Base-by-base conservation (phyloP, 1,284 basidiomycete species). In the Heliocybe sulcata region DNA sequence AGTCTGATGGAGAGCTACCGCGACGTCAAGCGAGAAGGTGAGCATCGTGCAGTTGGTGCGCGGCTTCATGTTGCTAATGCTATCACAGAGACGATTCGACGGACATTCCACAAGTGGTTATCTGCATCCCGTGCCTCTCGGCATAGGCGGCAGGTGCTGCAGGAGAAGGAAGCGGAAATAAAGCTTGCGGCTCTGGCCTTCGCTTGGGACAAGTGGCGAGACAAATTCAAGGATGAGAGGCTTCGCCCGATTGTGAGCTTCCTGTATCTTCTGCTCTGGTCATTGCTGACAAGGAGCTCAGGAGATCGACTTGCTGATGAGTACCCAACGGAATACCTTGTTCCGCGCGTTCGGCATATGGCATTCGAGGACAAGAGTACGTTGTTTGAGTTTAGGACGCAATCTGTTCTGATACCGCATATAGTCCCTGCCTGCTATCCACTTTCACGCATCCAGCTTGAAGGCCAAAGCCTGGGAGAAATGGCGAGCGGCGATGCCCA, bases 1-100 rank as follows among this genome's bases (percentile, higher is more conserved):
- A 84, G 81, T 60, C 77, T 92, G n/a, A 80, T 92, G 77, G 83
- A 90, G 64, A 91, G 86, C 64, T 88, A 89, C 64, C 79, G 85
- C 58, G 79, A 85, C 58, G 80, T 92, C 50, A 90, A 87, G 67
- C 77, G 79, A 51, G 87, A 89, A 77, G 88, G 89, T 82, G 62
- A 31, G 65, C 29, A 12, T 57, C 11, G 25, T 52, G 38, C 33
- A 29, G 9, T 25, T 4, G 22, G 11, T 9, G 23, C 9, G 22
- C 9, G 10, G 60, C 38, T 33, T 20, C 33, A 10, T 29, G 6
- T 3, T 49, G 23, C 22, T 49, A 6, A 49, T 49, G 11, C 23
- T 6, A 49, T n/a, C 4, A 22, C 61, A 89, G 89, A 92, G 66
- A 77, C 74, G 55, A 75, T 84, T 61, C 79, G 81, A 38, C 81